These are phyloP conservation scores for Sporobolomyces phaffii DNA, from an alignment of 768 basidiomycete genomes.

Conservation along the genomic window DNA sequence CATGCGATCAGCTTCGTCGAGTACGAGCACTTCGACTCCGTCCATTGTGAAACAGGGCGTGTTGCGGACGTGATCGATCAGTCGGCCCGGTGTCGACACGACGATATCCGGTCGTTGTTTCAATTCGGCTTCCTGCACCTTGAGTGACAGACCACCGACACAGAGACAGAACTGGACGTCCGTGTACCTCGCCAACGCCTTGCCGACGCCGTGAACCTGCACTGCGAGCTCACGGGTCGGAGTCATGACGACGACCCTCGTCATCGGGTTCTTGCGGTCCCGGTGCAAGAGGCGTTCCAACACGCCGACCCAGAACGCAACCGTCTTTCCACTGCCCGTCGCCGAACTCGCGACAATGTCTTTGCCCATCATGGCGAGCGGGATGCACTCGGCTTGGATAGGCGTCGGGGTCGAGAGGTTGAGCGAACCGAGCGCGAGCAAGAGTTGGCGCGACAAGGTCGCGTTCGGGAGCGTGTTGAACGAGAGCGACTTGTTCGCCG, in stretches of 20 bases:
- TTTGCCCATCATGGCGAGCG: conserved; percentile 85
- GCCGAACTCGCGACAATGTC: conserved; percentile 94
- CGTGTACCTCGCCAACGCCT: conserved; percentile 73
- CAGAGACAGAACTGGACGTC: conserved; percentile 87
- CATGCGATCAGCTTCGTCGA: conserved; percentile 98
- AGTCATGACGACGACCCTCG: conserved; percentile 81
- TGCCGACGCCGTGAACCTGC: conserved; percentile 88
- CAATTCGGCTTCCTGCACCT: conserved; percentile 78
- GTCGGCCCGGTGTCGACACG: conserved; percentile 92
- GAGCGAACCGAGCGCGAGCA: conserved; percentile 79
- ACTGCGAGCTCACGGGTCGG: conserved; percentile 94
- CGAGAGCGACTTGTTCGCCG: conserved; percentile 43
- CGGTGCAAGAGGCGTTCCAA: conserved; percentile 85
- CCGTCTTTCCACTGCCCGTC: conserved; percentile 97
- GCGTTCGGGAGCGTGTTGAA: conserved; percentile 58
- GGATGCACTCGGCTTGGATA: conserved; percentile 89
- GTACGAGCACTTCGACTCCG: conserved; percentile 81
- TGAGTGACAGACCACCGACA: conserved; percentile 88
- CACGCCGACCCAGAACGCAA: conserved; percentile 90
- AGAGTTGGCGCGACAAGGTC: conserved; percentile 81
- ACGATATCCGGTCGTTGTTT: conserved; percentile 85
- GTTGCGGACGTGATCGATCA: conserved; percentile 96
- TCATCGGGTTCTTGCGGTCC: conserved; percentile 79
- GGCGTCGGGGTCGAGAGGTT: conserved; percentile 80
- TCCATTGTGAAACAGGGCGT: conserved; percentile 89